Evolutionary conservation across 257 asterid species (phyloP).

Genomic region (Solanum stenotomum): DNA sequence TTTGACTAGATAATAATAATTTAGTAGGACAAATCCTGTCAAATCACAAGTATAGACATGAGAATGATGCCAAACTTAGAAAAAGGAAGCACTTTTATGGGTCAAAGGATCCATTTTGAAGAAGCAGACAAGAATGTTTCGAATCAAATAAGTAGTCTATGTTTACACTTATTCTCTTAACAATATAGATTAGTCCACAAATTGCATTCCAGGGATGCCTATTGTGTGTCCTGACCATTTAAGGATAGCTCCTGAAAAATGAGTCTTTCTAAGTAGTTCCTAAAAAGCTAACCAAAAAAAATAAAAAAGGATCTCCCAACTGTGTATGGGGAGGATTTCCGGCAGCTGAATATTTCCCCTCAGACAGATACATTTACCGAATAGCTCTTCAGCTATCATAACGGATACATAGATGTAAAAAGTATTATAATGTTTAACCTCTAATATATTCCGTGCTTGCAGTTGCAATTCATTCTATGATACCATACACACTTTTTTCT

Average conservation of each 20-base stretch:
- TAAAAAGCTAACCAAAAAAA: neutral
- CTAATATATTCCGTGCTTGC: neutral
- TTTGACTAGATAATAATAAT: neutral
- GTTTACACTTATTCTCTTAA: neutral
- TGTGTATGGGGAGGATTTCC: neutral
- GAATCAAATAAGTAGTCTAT: neutral
- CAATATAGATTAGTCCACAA: neutral
- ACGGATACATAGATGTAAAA: neutral
- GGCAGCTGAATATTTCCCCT: neutral
- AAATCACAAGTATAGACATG: neutral
- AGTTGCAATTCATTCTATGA: neutral
- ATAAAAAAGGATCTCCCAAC: neutral
- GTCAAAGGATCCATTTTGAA: neutral
- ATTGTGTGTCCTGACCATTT: neutral
- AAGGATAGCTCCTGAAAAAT: neutral
- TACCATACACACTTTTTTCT: neutral
- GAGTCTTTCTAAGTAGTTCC: neutral
- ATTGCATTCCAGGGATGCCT: neutral
- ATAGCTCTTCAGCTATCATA: neutral
- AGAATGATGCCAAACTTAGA: neutral
- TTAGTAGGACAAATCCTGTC: neutral
- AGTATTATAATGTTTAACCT: neutral
- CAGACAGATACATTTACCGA: neutral
- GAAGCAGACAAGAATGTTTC: neutral
- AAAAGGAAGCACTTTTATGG: neutral